phyloP scores from a whole-genome alignment of 1,139 yeast species.

The Arxiozyma telluris region DNA sequence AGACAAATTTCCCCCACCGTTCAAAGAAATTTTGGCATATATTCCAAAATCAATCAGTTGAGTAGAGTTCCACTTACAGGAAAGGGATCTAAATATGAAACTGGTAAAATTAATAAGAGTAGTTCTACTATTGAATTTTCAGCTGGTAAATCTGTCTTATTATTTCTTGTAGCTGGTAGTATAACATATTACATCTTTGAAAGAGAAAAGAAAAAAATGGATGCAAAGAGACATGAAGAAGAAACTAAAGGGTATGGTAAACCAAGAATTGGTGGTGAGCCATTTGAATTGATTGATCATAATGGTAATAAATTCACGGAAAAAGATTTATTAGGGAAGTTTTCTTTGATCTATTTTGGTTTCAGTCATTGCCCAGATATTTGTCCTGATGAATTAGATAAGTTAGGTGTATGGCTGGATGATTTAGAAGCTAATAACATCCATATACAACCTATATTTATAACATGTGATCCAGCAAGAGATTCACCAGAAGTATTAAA shows the following conservation, averaged over 20 bases:
- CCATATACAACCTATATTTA: conserved; percentile 73
- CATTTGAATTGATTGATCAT: conserved; percentile 63
- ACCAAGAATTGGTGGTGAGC: conserved; percentile 93
- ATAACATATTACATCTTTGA: conserved; percentile 59
- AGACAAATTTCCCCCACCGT: neutral
- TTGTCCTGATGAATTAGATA: conserved; percentile 96
- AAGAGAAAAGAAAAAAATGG: conserved; percentile 57
- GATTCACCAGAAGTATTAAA: conserved; percentile 80
- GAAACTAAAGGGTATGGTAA: conserved; percentile 81
- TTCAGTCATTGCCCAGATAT: conserved; percentile 98
- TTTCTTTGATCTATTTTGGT: conserved; percentile 86
- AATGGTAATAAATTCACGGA: conserved; percentile 70
- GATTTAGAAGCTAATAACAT: conserved; percentile 46
- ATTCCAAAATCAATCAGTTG: conserved; percentile 32
- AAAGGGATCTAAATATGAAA: conserved; percentile 31
- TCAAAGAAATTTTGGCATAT: neutral
- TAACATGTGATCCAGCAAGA: conserved; percentile 96
- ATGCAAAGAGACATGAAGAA: conserved; percentile 70
- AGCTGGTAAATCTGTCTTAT: conserved; percentile 69
- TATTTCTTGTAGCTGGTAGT: conserved; percentile 61
- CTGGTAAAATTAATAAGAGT: conserved; percentile 19
- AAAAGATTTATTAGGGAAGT: conserved; percentile 64
- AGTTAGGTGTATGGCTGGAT: conserved; percentile 72
- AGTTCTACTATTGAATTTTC: conserved; percentile 49
- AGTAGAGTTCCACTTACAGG: conserved; percentile 46